Evolutionary conservation across 1,284 basidiomycete species (phyloP).

Genomic region (Apiotrichum veenhuisii): DNA sequence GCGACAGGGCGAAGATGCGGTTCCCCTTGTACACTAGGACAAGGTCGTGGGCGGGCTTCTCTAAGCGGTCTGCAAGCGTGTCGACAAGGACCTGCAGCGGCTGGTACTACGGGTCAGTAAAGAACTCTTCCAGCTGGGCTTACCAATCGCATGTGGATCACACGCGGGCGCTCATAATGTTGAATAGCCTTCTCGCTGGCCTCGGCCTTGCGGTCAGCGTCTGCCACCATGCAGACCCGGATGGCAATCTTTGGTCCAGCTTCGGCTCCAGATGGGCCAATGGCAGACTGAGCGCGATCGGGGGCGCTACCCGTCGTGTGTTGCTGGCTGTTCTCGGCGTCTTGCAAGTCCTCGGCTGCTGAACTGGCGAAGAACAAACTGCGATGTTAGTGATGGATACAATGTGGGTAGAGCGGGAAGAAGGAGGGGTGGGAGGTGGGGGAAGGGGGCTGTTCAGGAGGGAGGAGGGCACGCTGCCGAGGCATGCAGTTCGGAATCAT

Average conservation of each 20-base stretch:
- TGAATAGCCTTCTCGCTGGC: constrained; percentile 26
- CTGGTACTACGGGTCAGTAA: constrained; percentile 16
- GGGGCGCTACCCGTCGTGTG: background rate
- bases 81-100: constrained; percentile 20
- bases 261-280: background rate
- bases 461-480: too few species aligned
- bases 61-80: constrained; percentile 21
- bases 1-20: constrained; percentile 17
- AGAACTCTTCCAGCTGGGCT: background rate
- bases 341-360: background rate
- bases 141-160: constrained; percentile 11
- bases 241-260: constrained; percentile 15
- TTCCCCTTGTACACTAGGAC: constrained; percentile 28
- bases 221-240: constrained; percentile 32
- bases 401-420: too few species aligned
- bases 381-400: background rate
- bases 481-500: too few species aligned
- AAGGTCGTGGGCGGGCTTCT: constrained; percentile 26
- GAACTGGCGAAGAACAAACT: background rate
- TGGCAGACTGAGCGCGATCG: background rate
- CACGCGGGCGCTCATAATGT: constrained; percentile 26
- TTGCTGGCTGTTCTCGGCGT: background rate
- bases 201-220: constrained; percentile 19
- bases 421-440: too few species aligned
- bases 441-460: too few species aligned